Evolutionary conservation across 768 basidiomycete genomes (phyloP).

Genomic region (Amanita subjunquillea): DNA sequence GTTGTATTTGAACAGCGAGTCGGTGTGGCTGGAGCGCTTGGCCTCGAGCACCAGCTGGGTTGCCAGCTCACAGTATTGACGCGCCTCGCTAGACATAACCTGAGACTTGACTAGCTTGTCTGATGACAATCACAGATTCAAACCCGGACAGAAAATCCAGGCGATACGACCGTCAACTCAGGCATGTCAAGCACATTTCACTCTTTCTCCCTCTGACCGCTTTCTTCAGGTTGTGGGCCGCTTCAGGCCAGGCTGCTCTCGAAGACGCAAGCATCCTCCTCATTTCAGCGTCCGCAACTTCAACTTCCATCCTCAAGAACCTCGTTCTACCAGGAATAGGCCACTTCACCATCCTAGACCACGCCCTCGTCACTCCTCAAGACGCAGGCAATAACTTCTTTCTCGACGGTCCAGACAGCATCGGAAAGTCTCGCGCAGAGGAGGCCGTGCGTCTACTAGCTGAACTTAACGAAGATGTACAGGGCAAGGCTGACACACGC

Average conservation of each 20-base stretch:
- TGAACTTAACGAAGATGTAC: slow-evolving; percentile 86
- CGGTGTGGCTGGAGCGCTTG: slow-evolving; percentile 73
- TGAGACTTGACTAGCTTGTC: no score
- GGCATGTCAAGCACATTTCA: slow-evolving; percentile 30
- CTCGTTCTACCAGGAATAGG: slow-evolving; percentile 94
- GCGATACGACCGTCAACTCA: slow-evolving; percentile 90
- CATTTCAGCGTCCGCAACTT: slow-evolving; percentile 71
- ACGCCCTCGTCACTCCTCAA: slow-evolving; percentile 43
- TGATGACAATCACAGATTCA: no score
- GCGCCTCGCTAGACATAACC: slow-evolving; percentile 29
- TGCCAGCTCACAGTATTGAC: slow-evolving; percentile 77
- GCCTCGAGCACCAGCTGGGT: slow-evolving; percentile 84
- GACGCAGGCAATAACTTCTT: slow-evolving; percentile 98
- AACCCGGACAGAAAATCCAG: slow-evolving; percentile 72
- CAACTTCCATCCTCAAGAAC: slow-evolving; percentile 89
- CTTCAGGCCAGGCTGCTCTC: slow-evolving; percentile 81
- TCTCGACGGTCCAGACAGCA: slow-evolving; percentile 60
- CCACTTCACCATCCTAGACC: slow-evolving; percentile 88
- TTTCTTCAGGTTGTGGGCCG: slow-evolving; percentile 73
- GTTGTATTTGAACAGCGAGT: slow-evolving; percentile 87
- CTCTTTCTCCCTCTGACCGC: not conserved
- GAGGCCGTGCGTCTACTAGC: slow-evolving; percentile 68
- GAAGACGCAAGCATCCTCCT: slow-evolving; percentile 79
- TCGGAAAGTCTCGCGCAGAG: slow-evolving; percentile 70
- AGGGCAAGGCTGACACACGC: slow-evolving; percentile 52